Percentiles rank a stretch among this genome's conserved stretches.
phyloP scores from a whole-genome alignment of 2,329 filamentous ascomycete genomes.

The Sporothrix phasma region DNA sequence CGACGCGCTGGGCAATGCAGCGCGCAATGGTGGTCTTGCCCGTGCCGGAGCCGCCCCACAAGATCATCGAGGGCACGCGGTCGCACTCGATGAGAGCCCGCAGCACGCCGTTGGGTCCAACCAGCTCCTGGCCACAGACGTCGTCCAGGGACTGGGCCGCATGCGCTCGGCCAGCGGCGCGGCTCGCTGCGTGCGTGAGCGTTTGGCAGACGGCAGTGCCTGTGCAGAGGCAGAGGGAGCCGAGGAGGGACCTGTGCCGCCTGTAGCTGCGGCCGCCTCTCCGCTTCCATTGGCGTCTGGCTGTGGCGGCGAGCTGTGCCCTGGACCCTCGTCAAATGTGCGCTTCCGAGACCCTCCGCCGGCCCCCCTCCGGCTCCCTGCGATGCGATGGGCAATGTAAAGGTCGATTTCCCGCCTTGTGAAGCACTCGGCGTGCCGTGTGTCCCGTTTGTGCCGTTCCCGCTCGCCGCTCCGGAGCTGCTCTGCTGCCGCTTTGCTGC shows the following conservation, averaged over 20 bases:
- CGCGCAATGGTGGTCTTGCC: slow-evolving; percentile 89
- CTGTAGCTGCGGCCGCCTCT: slow-evolving; percentile 6
- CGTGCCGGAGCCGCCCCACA: slow-evolving; percentile 77
- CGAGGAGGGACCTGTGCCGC: slow-evolving; percentile 16
- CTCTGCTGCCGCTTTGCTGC: slow-evolving; percentile 42
- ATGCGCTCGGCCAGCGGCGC: slow-evolving; percentile 90
- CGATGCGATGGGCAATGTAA: slow-evolving; percentile 2
- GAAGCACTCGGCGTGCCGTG: slow-evolving; percentile 18
- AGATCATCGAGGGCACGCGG: slow-evolving; percentile 84
- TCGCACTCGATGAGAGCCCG: slow-evolving; percentile 78
- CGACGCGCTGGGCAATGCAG: slow-evolving; percentile 74
- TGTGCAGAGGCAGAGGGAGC: not conserved
- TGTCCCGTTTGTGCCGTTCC: slow-evolving; percentile 16
- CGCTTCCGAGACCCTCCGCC: slow-evolving; percentile 37
- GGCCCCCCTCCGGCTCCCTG: slow-evolving; percentile 18
- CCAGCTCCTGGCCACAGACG: slow-evolving; percentile 83
- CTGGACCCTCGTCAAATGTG: slow-evolving; percentile 45
- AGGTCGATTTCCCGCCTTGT: slow-evolving; percentile 18
- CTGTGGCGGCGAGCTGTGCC: slow-evolving; percentile 22
- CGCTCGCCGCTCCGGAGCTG: not conserved
- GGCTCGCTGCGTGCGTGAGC: slow-evolving; percentile 56
- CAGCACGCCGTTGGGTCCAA: slow-evolving; percentile 74
- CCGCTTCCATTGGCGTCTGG: not conserved
- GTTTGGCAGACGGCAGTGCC: slow-evolving; percentile 38
- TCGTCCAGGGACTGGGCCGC: slow-evolving; percentile 79